Conservation (phyloP, 768 basidiomycete genomes). For the Pisolithus sp. region DNA sequence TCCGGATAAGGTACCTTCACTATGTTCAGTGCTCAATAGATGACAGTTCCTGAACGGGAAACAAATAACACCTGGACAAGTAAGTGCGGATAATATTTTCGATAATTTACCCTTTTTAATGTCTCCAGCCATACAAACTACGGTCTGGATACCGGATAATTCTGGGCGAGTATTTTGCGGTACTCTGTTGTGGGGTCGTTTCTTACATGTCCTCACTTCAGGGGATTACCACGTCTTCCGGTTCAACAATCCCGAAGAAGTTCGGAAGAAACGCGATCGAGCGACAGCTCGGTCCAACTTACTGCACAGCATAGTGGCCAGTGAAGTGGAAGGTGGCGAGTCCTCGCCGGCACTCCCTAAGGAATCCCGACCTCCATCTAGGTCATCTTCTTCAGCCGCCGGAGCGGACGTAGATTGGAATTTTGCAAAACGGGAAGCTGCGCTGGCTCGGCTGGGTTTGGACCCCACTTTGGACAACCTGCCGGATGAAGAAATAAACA, state of each 20-base stretch:
- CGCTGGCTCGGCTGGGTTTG: constrained; percentile 75
- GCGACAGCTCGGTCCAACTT: constrained; percentile 67
- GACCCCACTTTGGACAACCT: constrained; percentile 89
- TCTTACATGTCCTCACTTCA: constrained; percentile 23
- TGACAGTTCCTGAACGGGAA: constrained; percentile 89
- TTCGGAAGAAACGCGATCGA: constrained; percentile 84
- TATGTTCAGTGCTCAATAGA: constrained; percentile 9
- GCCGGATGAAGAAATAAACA: constrained; percentile 91
- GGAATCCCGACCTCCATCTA: constrained; percentile 70
- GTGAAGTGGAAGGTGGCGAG: constrained; percentile 52
- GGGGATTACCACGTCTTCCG: constrained; percentile 97
- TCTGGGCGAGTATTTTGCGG: constrained; percentile 50
- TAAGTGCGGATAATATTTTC: constrained; percentile 29
- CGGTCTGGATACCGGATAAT: constrained; percentile 96
- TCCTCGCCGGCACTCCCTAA: constrained; percentile 35
- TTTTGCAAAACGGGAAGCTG: constrained; percentile 94
- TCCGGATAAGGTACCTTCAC: constrained; percentile 6
- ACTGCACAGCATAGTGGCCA: constrained; percentile 57
- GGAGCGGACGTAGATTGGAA: constrained; percentile 88
- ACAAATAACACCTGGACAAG: constrained; percentile 70
- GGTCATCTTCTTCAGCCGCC: constrained; percentile 60
- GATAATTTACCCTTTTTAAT: not conserved
- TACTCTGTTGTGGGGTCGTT: not conserved
- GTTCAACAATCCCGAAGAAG: constrained; percentile 93
- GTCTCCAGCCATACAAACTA: constrained; percentile 64